phyloP scores from a whole-genome alignment of 139 green algal genomes.

The Chlorella sorokiniana region DNA sequence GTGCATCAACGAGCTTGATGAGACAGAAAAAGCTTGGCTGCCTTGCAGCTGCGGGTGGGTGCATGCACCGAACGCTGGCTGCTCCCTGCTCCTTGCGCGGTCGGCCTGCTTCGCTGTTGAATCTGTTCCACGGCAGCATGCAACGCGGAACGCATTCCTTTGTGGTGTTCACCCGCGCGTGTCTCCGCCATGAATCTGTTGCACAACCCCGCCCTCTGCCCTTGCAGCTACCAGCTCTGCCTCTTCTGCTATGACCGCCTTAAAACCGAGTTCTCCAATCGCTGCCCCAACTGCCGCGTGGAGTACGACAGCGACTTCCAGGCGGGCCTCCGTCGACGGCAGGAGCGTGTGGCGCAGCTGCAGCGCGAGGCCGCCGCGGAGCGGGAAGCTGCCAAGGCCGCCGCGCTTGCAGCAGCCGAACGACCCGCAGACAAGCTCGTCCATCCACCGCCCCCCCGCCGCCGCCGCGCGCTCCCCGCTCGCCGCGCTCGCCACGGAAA shows the following conservation, averaged over 20 bases:
- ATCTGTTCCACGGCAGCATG: too few relatives aligned
- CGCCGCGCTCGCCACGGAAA: slow-evolving; percentile 11
- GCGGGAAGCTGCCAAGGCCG: background rate
- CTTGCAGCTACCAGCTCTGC: slow-evolving; percentile 64
- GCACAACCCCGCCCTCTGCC: background rate
- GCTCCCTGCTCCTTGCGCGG: too few relatives aligned
- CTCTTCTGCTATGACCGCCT: slow-evolving; percentile 61
- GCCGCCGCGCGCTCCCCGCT: background rate
- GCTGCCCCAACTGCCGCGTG: slow-evolving; percentile 25
- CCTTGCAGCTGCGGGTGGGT: slow-evolving; percentile 52
- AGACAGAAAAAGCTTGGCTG: slow-evolving; percentile 46
- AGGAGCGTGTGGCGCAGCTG: slow-evolving; percentile 20
- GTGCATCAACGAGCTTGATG: slow-evolving; percentile 56
- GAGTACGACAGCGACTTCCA: slow-evolving; percentile 29
- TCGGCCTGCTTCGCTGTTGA: too few relatives aligned
- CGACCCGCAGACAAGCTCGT: background rate
- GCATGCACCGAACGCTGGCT: too few relatives aligned
- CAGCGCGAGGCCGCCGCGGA: background rate
- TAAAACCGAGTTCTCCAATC: slow-evolving; percentile 53
- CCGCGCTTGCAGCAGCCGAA: background rate
- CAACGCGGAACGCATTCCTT: background rate
- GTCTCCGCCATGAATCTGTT: background rate
- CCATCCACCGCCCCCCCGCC: slow-evolving; percentile 2
- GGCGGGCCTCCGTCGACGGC: slow-evolving; percentile 25
- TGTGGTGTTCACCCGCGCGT: background rate